A percentile compares a stretch with the other conserved stretches of the same genome.
phyloP scores from a whole-genome alignment of 2,329 filamentous ascomycete species.

The Fusarium redolens region DNA sequence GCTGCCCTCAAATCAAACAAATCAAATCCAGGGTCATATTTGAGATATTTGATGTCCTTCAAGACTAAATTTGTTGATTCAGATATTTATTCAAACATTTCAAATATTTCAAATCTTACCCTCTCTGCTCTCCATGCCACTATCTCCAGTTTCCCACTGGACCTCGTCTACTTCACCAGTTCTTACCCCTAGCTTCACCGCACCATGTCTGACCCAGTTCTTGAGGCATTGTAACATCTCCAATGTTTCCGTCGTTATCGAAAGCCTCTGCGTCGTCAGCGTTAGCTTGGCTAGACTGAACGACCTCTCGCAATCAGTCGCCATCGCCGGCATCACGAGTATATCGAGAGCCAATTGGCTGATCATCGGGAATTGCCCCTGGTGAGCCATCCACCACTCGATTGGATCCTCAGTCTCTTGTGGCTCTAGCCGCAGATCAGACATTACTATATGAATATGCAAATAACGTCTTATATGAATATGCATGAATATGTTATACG shows the following conservation, averaged over 20 bases:
- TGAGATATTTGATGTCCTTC: background rate
- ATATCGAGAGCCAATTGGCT: conserved; percentile 11
- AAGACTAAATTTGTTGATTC: background rate
- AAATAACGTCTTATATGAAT: too few species aligned
- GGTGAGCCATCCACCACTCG: conserved; percentile 3
- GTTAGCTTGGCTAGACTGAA: background rate
- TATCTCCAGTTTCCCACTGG: background rate
- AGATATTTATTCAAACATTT: background rate
- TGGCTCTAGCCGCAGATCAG: conserved; percentile 3
- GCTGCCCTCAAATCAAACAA: background rate
- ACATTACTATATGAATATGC: too few species aligned
- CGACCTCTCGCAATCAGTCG: background rate
- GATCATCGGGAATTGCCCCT: background rate
- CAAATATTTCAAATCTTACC: conserved; percentile 3
- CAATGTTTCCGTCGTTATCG: background rate
- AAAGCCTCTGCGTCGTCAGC: background rate
- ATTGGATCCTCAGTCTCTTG: conserved; percentile 9
- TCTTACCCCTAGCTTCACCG: background rate
- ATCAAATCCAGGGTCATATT: background rate
- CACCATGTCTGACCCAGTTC: background rate
- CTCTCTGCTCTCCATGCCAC: background rate
- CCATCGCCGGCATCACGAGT: background rate
- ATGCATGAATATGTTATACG: too few species aligned
- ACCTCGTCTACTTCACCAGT: background rate
- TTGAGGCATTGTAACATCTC: background rate